Evolutionary conservation across 768 basidiomycete genomes (phyloP).

Genomic region (Piloderma croceum): DNA sequence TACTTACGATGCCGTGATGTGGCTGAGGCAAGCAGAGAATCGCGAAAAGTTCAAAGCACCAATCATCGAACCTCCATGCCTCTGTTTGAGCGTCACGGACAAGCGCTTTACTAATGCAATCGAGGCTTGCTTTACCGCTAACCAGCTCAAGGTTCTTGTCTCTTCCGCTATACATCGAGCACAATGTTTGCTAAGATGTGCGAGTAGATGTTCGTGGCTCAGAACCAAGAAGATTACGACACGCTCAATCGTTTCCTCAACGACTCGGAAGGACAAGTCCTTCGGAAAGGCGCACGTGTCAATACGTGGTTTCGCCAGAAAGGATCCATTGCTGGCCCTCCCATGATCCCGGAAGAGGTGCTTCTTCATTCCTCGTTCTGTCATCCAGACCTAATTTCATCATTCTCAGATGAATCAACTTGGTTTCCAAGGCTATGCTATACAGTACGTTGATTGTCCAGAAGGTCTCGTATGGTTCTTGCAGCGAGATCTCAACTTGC

Average conservation of each 20-base stretch:
- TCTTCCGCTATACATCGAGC: not conserved
- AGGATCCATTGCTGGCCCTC: slow-evolving; percentile 46
- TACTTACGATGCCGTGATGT: slow-evolving; percentile 58
- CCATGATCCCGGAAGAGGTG: slow-evolving; percentile 59
- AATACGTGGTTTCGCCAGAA: slow-evolving; percentile 70
- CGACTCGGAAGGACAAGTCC: slow-evolving; percentile 49
- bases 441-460: slow-evolving; percentile 77
- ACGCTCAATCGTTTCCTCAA: slow-evolving; percentile 63
- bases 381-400: not conserved
- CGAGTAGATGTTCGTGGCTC: slow-evolving; percentile 83
- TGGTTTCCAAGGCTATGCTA: slow-evolving; percentile 78
- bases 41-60: slow-evolving; percentile 64
- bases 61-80: slow-evolving; percentile 80
- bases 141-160: slow-evolving; percentile 54
- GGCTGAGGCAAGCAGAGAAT: slow-evolving; percentile 72
- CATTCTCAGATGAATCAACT: slow-evolving; percentile 45
- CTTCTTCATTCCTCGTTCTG: slow-evolving; percentile 8
- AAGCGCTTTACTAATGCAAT: slow-evolving; percentile 57
- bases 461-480: slow-evolving; percentile 71
- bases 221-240: slow-evolving; percentile 77
- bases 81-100: slow-evolving; percentile 68
- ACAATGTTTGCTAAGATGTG: not conserved
- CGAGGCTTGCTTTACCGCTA: slow-evolving; percentile 60
- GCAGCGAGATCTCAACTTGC: slow-evolving; percentile 54
- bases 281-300: slow-evolving; percentile 49